Evolutionary conservation across 1,139 yeast genomes (phyloP), one percentile per base, ranked within the genome.

Genomic region (Geotrichum carabidarum): DNA sequence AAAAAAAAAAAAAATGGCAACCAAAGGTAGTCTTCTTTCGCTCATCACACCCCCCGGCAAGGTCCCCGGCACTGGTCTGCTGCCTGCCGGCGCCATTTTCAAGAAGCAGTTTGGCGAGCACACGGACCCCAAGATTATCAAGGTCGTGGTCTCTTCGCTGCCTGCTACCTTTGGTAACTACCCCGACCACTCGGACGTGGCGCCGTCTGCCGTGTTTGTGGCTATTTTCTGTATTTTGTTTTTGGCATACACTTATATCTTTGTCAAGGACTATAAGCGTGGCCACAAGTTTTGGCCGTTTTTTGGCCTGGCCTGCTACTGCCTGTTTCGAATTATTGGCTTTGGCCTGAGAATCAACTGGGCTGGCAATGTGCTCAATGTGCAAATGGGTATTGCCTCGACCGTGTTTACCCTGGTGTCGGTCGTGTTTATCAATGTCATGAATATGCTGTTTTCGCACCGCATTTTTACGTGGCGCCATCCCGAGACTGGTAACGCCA

Each of bases 381-480:
- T 85, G 45, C 68, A 72, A 22, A 63, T 72, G 30, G 94, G 90
- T 22, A 74, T 86, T 50, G 75, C 86, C 2, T 75, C 84, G 36
- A 81, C 78, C 50, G 81, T 85, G 34, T 78, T 86, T 57, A 68
- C 79, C 48, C 76, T 83, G 58, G 70, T 84, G 2, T 65, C 74
- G 0, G 70, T 67, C 38, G 57, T 84, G 82, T 27, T 57, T 49
- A 53, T 66, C 43, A 63, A 63, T 46, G 74, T 82, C 7, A 78
- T 83, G 50, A 63, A 84, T 64, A 77, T 85, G 68, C 78, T 84
- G 45, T 72, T 86, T 58, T 90, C 90, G 4, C 93, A 86, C 68
- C 77, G 95, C 62, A 75, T 86, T 46, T 86, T 85, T 71, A 84
- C 91, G 8, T 84, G 93, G 89, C 75, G 87, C 65, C 94, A 86